Conservation (phyloP, 2,329 filamentous ascomycete species). For the Diaporthe ilicicola region DNA sequence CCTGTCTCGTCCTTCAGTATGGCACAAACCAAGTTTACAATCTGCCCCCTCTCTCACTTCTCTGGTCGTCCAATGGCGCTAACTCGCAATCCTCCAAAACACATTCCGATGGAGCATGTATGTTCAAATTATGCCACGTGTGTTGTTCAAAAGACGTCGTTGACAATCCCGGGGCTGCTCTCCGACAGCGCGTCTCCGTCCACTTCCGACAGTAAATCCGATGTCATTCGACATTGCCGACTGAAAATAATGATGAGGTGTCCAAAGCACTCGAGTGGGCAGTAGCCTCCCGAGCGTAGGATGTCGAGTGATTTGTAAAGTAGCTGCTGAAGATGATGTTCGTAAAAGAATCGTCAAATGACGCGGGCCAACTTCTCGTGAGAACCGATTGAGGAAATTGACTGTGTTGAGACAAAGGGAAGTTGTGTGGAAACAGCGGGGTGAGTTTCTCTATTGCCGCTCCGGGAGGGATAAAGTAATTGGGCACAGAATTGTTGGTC, state of each 20-base stretch:
- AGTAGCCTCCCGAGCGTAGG: slow-evolving; percentile 50
- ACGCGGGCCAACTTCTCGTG: slow-evolving; percentile 39
- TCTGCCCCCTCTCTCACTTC: neutral
- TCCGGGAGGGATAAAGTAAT: slow-evolving; percentile 2
- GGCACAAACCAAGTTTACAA: slow-evolving; percentile 31
- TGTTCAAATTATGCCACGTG: slow-evolving; percentile 22
- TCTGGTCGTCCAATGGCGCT: neutral
- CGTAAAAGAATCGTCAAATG: slow-evolving; percentile 46
- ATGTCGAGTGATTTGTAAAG: slow-evolving; percentile 49
- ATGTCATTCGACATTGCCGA: slow-evolving; percentile 21
- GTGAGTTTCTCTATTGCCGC: neutral
- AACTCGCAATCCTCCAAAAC: neutral
- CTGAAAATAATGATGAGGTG: slow-evolving; percentile 46
- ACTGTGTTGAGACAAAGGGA: slow-evolving; percentile 28
- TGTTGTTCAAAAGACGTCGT: slow-evolving; percentile 27
- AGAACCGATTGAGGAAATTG: slow-evolving; percentile 41
- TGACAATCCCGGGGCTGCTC: neutral
- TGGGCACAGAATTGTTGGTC: slow-evolving; percentile 14
- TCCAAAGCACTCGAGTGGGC: slow-evolving; percentile 48
- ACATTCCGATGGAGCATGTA: neutral
- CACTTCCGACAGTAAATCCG: slow-evolving; percentile 31
- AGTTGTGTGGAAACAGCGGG: neutral
- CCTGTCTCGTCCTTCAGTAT: slow-evolving; percentile 22
- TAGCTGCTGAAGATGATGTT: slow-evolving; percentile 48
- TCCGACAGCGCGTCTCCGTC: slow-evolving; percentile 13